phyloP scores from a whole-genome alignment of 1,284 basidiomycete species.

The Ustilago bromivora region DNA sequence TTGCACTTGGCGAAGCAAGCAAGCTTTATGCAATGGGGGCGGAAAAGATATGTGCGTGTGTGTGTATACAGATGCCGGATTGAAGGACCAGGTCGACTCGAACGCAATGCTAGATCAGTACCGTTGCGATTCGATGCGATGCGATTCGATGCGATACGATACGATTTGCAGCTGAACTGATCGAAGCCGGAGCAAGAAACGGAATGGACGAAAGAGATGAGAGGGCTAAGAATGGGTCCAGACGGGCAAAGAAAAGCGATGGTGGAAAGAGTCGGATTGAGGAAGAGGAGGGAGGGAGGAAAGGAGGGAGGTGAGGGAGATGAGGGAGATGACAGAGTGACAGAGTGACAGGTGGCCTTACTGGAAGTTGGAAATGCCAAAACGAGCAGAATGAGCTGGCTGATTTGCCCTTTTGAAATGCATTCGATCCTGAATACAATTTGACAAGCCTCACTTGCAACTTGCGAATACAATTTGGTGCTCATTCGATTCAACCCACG shows the following conservation, averaged over 20 bases:
- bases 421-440: background rate
- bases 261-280: background rate
- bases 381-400: conserved; percentile 1
- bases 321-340: background rate
- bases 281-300: background rate
- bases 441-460: background rate
- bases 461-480: background rate
- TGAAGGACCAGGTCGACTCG: conserved; percentile 2
- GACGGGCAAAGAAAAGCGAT: background rate
- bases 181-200: background rate
- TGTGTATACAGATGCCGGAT: background rate
- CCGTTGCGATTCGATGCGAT: background rate
- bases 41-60: background rate
- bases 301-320: background rate
- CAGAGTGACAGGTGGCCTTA: background rate
- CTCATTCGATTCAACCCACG: background rate
- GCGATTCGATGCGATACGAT: no score
- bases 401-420: background rate
- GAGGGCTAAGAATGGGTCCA: conserved; percentile 1
- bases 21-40: background rate
- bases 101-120: conserved; percentile 11
- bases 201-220: background rate
- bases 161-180: background rate
- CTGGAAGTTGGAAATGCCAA: background rate
- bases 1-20: background rate